Evolutionary conservation across 2,329 filamentous ascomycete genomes (phyloP).

Genomic region (Iodosphaeria phyllophila): DNA sequence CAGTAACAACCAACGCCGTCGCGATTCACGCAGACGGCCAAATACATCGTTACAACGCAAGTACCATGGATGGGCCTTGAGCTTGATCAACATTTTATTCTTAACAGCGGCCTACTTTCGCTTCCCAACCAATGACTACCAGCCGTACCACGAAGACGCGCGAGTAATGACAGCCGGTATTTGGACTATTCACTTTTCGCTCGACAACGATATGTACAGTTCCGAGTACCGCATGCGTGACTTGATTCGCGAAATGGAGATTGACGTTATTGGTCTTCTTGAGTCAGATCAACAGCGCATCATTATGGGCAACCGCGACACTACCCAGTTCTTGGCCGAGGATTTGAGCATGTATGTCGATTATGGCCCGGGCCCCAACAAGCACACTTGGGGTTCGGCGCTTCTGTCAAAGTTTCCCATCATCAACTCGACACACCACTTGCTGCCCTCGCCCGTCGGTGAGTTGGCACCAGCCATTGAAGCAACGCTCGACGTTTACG

Average conservation of each 20-base stretch:
- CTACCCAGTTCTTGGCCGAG: slow-evolving; percentile 86
- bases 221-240: slow-evolving; percentile 89
- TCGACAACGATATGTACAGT: slow-evolving; percentile 98
- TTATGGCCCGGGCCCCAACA: slow-evolving; percentile 92
- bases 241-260: slow-evolving; percentile 77
- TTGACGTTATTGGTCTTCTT: slow-evolving; percentile 91
- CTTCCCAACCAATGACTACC: slow-evolving; percentile 85
- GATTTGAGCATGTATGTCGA: slow-evolving; percentile 98
- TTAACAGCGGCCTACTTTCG: slow-evolving; percentile 69
- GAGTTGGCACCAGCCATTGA: slow-evolving; percentile 93
- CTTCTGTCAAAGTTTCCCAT: slow-evolving; percentile 96
- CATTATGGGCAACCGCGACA: slow-evolving; percentile 98
- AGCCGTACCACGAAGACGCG: slow-evolving; percentile 71
- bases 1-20: too few species aligned
- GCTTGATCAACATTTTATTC: slow-evolving; percentile 63
- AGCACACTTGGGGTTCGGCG: slow-evolving; percentile 93
- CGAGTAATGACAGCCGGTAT: slow-evolving; percentile 87
- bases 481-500: slow-evolving; percentile 88
- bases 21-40: not conserved
- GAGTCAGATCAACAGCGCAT: slow-evolving; percentile 91
- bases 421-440: slow-evolving; percentile 86
- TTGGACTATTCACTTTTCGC: slow-evolving; percentile 95
- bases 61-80: slow-evolving; percentile 38
- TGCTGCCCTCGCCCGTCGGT: slow-evolving; percentile 81
- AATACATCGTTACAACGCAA: slow-evolving; percentile 25